These are phyloP conservation scores for Ophiorrhiza pumila DNA, from an alignment of 257 asterid species.

Conservation along the genomic window DNA sequence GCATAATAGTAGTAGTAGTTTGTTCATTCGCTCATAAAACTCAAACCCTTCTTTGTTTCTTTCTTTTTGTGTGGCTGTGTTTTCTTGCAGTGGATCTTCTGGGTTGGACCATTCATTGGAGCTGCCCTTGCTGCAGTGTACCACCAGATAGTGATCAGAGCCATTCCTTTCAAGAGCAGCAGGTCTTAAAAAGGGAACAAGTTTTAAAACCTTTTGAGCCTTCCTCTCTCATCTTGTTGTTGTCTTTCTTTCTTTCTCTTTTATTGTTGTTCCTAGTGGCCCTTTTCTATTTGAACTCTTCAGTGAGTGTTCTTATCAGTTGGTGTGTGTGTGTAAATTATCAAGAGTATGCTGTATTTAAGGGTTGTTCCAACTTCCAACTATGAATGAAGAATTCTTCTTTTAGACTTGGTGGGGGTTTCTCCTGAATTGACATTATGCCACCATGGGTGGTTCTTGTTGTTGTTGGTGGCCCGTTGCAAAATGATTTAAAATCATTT, in stretches of 20 bases:
- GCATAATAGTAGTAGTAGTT: too few species aligned
- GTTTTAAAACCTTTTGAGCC: slow-evolving; percentile 4
- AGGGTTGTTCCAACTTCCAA: slow-evolving; percentile 8
- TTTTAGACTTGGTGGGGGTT: too few species aligned
- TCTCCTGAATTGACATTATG: too few species aligned
- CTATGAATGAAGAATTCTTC: slow-evolving; percentile 18
- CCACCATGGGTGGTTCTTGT: too few species aligned
- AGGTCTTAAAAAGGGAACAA: slow-evolving; percentile 20
- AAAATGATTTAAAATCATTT: too few species aligned
- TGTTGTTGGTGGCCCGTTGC: too few species aligned
- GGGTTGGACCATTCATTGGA: slow-evolving; percentile 71
- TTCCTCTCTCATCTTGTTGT: background rate
- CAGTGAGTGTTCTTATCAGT: slow-evolving; percentile 1
- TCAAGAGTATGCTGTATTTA: slow-evolving; percentile 20
- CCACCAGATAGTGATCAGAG: slow-evolving; percentile 60
- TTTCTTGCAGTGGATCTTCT: slow-evolving; percentile 50
- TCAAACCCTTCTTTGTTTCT: too few species aligned
- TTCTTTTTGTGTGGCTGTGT: background rate
- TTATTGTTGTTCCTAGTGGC: background rate
- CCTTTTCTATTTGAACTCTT: background rate
- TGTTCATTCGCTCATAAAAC: too few species aligned
- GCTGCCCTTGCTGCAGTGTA: slow-evolving; percentile 57
- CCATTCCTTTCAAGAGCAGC: slow-evolving; percentile 59
- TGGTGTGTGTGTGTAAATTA: slow-evolving; percentile 35
- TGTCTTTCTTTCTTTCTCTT: background rate